phyloP scores from a whole-genome alignment of 345 rosid genomes.

The Hibiscus trionum region DNA sequence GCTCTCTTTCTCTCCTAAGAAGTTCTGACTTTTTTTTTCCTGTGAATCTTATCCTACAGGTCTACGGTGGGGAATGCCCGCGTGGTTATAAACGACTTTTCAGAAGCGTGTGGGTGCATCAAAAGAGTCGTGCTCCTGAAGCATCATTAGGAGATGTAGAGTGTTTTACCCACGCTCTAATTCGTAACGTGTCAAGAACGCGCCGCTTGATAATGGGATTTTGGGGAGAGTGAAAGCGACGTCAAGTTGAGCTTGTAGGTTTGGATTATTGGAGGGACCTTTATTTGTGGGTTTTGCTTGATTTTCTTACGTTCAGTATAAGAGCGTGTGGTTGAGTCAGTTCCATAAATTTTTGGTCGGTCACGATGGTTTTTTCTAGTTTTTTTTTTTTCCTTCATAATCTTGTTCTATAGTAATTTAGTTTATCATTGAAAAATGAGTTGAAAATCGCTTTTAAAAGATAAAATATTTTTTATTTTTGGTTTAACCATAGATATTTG shows the following conservation, averaged over 20 bases:
- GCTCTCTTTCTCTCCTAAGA: background rate
- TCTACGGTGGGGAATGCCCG: too few relatives aligned
- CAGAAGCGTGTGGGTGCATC: slow-evolving; percentile 27
- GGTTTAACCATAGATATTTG: too few relatives aligned
- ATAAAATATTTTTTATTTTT: too few relatives aligned
- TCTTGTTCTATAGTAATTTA: too few relatives aligned
- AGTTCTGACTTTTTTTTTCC: too few relatives aligned
- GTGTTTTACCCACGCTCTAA: slow-evolving; percentile 7
- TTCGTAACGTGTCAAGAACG: background rate
- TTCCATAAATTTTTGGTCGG: too few relatives aligned
- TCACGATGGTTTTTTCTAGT: too few relatives aligned
- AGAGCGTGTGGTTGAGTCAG: background rate
- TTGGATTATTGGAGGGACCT: background rate
- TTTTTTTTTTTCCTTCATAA: too few relatives aligned
- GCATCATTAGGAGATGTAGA: background rate
- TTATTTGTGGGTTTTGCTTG: background rate
- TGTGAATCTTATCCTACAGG: too few relatives aligned
- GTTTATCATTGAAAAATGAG: too few relatives aligned
- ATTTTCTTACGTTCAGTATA: background rate
- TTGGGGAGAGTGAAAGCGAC: background rate
- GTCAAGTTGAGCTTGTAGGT: background rate
- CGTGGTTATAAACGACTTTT: too few relatives aligned
- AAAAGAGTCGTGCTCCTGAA: slow-evolving; percentile 24
- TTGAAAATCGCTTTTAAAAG: too few relatives aligned
- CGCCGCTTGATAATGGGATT: background rate